Evolutionary conservation across 345 rosid species (phyloP).

Genomic region (Acer saccharum): DNA sequence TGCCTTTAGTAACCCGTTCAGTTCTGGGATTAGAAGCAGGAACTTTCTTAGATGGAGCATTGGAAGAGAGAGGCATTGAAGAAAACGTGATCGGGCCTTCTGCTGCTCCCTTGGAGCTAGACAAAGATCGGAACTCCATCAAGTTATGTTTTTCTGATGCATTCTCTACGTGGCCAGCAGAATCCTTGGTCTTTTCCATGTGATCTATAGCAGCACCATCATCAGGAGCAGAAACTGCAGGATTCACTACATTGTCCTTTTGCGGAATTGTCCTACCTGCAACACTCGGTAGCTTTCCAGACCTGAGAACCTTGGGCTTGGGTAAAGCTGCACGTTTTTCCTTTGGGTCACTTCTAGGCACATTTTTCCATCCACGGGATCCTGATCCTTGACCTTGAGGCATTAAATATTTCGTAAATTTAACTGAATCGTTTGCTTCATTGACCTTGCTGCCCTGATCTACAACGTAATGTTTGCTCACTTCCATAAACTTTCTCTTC

Average conservation of each 20-base stretch:
- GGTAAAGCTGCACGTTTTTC: constrained; percentile 56
- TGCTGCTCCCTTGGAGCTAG: constrained; percentile 44
- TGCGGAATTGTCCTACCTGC: constrained; percentile 49
- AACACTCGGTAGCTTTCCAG: constrained; percentile 54
- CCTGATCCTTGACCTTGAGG: constrained; percentile 71
- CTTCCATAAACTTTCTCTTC: constrained; percentile 97
- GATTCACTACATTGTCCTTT: constrained; percentile 39
- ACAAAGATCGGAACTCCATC: constrained; percentile 39
- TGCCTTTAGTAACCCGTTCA: constrained; percentile 44
- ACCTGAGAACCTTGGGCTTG: constrained; percentile 58
- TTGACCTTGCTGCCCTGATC: constrained; percentile 45
- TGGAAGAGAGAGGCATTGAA: constrained; percentile 42
- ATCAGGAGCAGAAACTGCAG: constrained; percentile 39
- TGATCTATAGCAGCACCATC: constrained; percentile 39
- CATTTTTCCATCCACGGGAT: constrained; percentile 60
- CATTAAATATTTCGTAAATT: constrained; percentile 61
- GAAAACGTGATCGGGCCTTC: constrained; percentile 54
- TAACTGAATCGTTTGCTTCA: constrained; percentile 59
- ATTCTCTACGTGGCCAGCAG: constrained; percentile 39
- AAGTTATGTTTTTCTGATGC: constrained; percentile 40
- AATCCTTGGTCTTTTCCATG: constrained; percentile 43
- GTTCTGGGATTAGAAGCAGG: constrained; percentile 37
- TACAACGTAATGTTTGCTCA: constrained; percentile 78
- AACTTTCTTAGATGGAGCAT: constrained; percentile 42
- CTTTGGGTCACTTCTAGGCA: constrained; percentile 49